phyloP scores from a whole-genome alignment of 2,329 filamentous ascomycete species.

The Dactylonectria macrodidyma region DNA sequence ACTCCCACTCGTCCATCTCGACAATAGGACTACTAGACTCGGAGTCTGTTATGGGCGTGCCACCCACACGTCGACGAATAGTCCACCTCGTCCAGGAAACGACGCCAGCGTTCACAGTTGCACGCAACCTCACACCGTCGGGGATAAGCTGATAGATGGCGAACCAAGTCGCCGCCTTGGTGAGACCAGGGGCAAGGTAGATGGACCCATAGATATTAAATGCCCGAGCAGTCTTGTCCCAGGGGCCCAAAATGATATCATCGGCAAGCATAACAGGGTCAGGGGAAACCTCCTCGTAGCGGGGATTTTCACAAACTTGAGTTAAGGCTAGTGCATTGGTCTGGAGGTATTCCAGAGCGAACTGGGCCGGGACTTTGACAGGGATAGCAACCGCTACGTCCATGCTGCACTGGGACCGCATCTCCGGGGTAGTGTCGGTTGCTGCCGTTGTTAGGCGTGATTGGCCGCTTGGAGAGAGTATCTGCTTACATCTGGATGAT shows the following conservation, averaged over 20 bases:
- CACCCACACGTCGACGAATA: slow-evolving; percentile 4
- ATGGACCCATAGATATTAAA: slow-evolving; percentile 4
- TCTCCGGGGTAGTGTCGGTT: not conserved
- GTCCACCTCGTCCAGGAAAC: slow-evolving; percentile 6
- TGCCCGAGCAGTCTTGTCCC: not conserved
- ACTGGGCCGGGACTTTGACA: not conserved
- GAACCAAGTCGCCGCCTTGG: not conserved
- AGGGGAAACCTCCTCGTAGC: not conserved
- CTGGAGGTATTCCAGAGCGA: slow-evolving; percentile 10
- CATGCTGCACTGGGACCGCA: slow-evolving; percentile 8
- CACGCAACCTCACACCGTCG: not conserved
- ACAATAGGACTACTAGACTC: too few relatives aligned
- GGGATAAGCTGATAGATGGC: slow-evolving; percentile 5
- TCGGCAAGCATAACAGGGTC: slow-evolving; percentile 10
- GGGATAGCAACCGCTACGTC: slow-evolving; percentile 2
- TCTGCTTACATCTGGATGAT: not conserved
- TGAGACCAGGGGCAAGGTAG: slow-evolving; percentile 4
- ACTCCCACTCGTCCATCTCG: too few relatives aligned
- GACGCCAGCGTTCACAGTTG: not conserved
- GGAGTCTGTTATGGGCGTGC: too few relatives aligned
- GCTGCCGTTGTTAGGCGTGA: not conserved
- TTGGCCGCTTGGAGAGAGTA: not conserved
- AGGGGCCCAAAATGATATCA: slow-evolving; percentile 1
- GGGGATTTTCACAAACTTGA: slow-evolving; percentile 3
- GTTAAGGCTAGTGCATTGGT: slow-evolving; percentile 1